Percentiles rank a stretch among this genome's conserved stretches.
Evolutionary conservation across 352 stramenopile genomes (phyloP).

Genomic region (Albugo laibachii): DNA sequence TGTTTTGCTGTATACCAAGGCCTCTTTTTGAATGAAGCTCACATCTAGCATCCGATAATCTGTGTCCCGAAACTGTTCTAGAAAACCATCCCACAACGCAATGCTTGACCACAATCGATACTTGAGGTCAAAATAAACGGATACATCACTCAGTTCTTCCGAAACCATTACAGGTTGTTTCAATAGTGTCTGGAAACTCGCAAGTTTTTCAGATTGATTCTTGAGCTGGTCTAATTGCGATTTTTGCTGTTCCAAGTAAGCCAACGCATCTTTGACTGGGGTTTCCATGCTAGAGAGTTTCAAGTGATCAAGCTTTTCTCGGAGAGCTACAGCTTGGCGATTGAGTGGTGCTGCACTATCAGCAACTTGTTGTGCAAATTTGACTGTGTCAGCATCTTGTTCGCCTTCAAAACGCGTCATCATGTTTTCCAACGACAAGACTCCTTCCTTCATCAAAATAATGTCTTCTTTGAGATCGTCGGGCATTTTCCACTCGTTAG

Average conservation of each 20-base stretch:
- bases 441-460: conserved; percentile 86
- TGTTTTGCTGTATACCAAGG: conserved; percentile 76
- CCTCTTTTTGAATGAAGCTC: conserved; percentile 66
- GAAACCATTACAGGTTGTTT: conserved; percentile 80
- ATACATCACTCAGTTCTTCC: conserved; percentile 75
- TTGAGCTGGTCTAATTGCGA: conserved; percentile 48
- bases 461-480: conserved; percentile 87
- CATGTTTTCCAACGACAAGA: conserved; percentile 76
- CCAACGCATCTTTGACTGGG: conserved; percentile 51
- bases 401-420: conserved; percentile 80
- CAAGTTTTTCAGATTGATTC: conserved; percentile 64
- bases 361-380: conserved; percentile 80
- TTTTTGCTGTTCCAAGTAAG: conserved; percentile 51
- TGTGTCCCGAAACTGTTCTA: conserved; percentile 49
- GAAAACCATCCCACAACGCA: conserved; percentile 69
- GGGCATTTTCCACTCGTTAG: conserved; percentile 78
- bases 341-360: conserved; percentile 72
- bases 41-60: conserved; percentile 83
- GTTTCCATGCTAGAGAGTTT: conserved; percentile 62
- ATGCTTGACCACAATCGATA: conserved; percentile 80
- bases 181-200: conserved; percentile 77
- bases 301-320: conserved; percentile 66
- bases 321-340: conserved; percentile 37
- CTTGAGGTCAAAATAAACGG: conserved; percentile 75
- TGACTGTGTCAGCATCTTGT: conserved; percentile 80